Evolutionary conservation across 805 yeast genomes (phyloP), one percentile per base, ranked within the genome.

Genomic region (Starmera amethionina): DNA sequence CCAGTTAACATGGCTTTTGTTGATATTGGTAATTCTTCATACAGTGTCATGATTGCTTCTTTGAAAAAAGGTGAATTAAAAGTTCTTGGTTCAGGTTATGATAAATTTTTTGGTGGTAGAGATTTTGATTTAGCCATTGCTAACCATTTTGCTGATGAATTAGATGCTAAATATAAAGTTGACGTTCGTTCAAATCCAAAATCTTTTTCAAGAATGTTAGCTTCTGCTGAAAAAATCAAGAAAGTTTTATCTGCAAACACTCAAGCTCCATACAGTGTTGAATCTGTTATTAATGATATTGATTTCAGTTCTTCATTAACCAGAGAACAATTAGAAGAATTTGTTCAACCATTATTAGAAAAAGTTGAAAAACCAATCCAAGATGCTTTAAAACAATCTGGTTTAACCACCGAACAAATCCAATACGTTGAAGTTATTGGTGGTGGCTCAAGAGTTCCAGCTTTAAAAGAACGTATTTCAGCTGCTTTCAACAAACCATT

Each of bases 81-180:
- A 70, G 75, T 93, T 40, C 70, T 93, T 54, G 95, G 95, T 53
- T 76, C 95, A 47, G 95, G 95, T 55, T 83, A 77, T 62, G 95
- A 89, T 71, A 86, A 86, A 70, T 86, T 86, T 70, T 93, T 93
- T 57, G 99, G 99, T 75, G 98, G 99, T 67, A 82, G 99, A 70
- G 87, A 88, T 64, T 80, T 93, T 47, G 98, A 93, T 69, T 73
- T 72, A 57, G 96, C 96, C 47, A 85, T 93, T 55, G 89, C 97
- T 52, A 79, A 87, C 66, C 93, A 87, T 67, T 88, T 93, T 58
- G 96, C 96, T 55, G 82, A 83, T 52, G 95, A 88, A 65, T 88
- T 93, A 75, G 78, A 81, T 67, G 70, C 69, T 42, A 93, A 93
- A 70, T 88, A 85, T 77, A 88, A 90, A 77, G 87, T 93, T 59